A percentile compares a stretch with the other conserved stretches of the same genome.
These are phyloP conservation scores for Ascochyta fabae DNA, from an alignment of 2,329 filamentous ascomycete species.

Conservation along the genomic window DNA sequence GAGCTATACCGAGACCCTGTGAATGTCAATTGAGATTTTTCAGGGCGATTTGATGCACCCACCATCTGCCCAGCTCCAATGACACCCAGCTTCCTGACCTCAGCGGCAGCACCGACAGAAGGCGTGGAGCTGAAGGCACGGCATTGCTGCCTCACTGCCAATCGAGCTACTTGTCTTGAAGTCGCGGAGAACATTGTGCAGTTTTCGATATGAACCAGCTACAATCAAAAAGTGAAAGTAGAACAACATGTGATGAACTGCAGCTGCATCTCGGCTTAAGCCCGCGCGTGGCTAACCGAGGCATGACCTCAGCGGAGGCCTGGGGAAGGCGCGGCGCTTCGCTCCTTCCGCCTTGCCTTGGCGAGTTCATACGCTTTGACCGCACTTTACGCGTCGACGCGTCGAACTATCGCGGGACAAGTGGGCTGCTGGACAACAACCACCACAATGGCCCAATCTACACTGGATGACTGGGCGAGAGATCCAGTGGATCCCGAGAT, in stretches of 20 bases:
- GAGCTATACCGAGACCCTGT: constrained; percentile 91
- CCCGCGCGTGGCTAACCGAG: constrained; percentile 10
- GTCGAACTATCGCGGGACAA: constrained; percentile 28
- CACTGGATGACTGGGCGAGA: constrained; percentile 54
- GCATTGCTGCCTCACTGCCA: constrained; percentile 40
- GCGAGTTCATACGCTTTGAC: constrained; percentile 34
- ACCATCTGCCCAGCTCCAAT: constrained; percentile 98
- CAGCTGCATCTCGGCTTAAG: constrained; percentile 14
- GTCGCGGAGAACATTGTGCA: constrained; percentile 42
- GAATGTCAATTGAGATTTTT: constrained; percentile 27
- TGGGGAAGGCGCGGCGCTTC: constrained; percentile 1
- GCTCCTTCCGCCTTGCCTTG: constrained; percentile 21
- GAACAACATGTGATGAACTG: constrained; percentile 26
- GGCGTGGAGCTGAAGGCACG: constrained; percentile 72
- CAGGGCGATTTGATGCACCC: constrained; percentile 34
- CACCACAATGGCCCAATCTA: constrained; percentile 47
- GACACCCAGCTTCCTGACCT: constrained; percentile 88
- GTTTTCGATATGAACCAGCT: not conserved
- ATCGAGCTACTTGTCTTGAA: constrained; percentile 38
- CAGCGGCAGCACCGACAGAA: constrained; percentile 63
- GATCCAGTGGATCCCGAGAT: constrained; percentile 82
- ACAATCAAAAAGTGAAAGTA: not conserved
- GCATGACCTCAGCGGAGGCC: constrained; percentile 17
- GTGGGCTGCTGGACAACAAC: constrained; percentile 28
- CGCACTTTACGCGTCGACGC: constrained; percentile 46